Evolutionary conservation across 805 yeast genomes (phyloP), one percentile per base, ranked within the genome.

Genomic region (Candida schatavii): DNA sequence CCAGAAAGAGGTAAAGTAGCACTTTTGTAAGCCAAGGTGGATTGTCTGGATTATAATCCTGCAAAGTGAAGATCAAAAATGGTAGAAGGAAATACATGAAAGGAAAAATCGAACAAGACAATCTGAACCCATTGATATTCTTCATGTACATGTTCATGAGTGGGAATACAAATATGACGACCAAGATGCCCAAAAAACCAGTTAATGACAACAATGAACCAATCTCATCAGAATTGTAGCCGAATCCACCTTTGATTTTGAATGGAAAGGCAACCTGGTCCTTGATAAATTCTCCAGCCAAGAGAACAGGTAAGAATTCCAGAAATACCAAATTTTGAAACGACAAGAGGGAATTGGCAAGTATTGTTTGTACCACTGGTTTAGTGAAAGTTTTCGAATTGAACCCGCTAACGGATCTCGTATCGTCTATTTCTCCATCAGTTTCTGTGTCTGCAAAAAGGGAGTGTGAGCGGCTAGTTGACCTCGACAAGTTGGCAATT

Each of bases 251-350:
- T 27, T 56, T 52, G 17, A 77, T 56, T 25, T 50, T 57, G 58
- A 71, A 69, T 5, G 84, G 83, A 49, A 79, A 77, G 33, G 57
- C 49, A 11, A 72, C 62, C 11, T 49, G 39, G 5, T 57, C 56
- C 1, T 43, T 44, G 15, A 47, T 41, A 14, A 56, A 47, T 5
- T 53, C 47, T 6, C 62, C 57, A 2, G 82, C 78, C 14, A 80
- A 60, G 41, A 73, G 72, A 3, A 80, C 72, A 0, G 85, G 85
- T 33, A 80, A 51, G 41, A 80, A 75, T 54, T 79, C 83, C 25
- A 72, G 70, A 53, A 62, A 76, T 3, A 76, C 78, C n/a, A 74
- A 59, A 11, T 63, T 54, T 52, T 76, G 81, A 39, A 77, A 65
- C n/a, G 78, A 62, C 48, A 71, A 54, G 20, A 68, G 51, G 39